These are phyloP conservation scores for Lolium multiflorum DNA, from an alignment of 176 grass and related monocot species.

Conservation along the genomic window DNA sequence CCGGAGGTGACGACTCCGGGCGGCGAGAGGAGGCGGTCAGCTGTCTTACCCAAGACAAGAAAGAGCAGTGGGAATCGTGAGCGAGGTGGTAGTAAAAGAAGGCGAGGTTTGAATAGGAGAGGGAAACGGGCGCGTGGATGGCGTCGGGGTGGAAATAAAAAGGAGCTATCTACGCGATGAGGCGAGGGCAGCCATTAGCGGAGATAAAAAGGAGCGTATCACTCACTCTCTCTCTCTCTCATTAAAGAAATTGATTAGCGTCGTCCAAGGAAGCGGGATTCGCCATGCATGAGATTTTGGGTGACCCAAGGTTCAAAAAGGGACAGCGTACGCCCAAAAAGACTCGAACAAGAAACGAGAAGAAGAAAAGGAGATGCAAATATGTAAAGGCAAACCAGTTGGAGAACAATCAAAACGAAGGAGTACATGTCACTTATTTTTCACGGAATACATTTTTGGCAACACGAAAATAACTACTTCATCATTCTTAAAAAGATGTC, in stretches of 20 bases:
- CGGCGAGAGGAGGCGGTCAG: not conserved
- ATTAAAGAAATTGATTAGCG: conserved; percentile 4
- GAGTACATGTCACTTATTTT: not conserved
- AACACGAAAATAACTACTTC: not conserved
- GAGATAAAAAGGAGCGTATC: conserved; percentile 39
- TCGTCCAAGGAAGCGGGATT: conserved; percentile 8
- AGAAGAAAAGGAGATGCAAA: not conserved
- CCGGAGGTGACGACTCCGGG: conserved; percentile 28
- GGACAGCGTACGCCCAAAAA: conserved; percentile 55
- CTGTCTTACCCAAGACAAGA: not conserved
- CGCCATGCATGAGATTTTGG: conserved; percentile 35
- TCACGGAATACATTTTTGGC: conserved; percentile 19
- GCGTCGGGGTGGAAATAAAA: conserved; percentile 43
- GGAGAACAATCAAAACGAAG: not conserved
- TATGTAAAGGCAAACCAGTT: not conserved
- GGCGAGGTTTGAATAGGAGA: conserved; percentile 51
- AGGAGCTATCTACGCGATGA: not conserved
- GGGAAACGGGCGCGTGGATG: conserved; percentile 45
- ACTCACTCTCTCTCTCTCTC: not conserved
- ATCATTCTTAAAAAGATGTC: too few relatives aligned
- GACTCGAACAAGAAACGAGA: conserved; percentile 39
- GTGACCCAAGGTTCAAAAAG: conserved; percentile 53
- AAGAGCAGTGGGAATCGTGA: not conserved
- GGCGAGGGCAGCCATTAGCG: conserved; percentile 39
- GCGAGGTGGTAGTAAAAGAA: not conserved